Evolutionary conservation across 2,329 filamentous ascomycete species (phyloP).

Genomic region (Scorias spongiosa): DNA sequence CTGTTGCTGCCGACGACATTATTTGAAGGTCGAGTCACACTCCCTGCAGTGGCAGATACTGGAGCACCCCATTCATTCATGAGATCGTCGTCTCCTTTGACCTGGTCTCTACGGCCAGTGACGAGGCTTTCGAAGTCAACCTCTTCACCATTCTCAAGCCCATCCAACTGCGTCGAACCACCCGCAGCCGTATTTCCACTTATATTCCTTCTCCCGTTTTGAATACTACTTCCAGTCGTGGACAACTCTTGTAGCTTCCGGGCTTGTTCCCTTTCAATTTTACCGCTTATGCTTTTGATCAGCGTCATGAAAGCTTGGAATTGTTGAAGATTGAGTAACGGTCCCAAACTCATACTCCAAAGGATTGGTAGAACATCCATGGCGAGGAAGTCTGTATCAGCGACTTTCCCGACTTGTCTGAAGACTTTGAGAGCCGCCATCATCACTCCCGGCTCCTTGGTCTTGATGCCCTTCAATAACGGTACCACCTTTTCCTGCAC

Average conservation of each 20-base stretch:
- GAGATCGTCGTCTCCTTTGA: constrained; percentile 21
- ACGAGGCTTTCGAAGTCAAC: constrained; percentile 83
- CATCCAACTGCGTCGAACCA: constrained; percentile 33
- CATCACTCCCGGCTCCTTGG: constrained; percentile 95
- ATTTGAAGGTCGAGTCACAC: constrained; percentile 3
- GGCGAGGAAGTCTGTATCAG: constrained; percentile 81
- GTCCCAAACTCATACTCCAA: constrained; percentile 84
- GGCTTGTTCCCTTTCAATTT: constrained; percentile 77
- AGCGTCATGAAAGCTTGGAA: constrained; percentile 84
- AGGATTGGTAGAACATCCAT: constrained; percentile 79
- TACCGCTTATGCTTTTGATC: constrained; percentile 63
- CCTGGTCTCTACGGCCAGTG: constrained; percentile 48
- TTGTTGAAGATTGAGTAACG: constrained; percentile 67
- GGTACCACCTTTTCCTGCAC: constrained; percentile 97
- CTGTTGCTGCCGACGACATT: constrained; percentile 9
- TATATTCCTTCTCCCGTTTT: background rate
- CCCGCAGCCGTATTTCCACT: constrained; percentile 26
- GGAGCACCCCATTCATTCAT: constrained; percentile 30
- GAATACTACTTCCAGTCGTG: constrained; percentile 29
- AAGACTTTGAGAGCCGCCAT: constrained; percentile 80
- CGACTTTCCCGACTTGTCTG: constrained; percentile 63
- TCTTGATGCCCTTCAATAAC: constrained; percentile 82
- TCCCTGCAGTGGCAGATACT: constrained; percentile 7
- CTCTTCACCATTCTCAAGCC: constrained; percentile 40
- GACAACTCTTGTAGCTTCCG: constrained; percentile 77